These are phyloP conservation scores for Auricularia heimuer DNA, from an alignment of 768 basidiomycete species.

Conservation along the genomic window DNA sequence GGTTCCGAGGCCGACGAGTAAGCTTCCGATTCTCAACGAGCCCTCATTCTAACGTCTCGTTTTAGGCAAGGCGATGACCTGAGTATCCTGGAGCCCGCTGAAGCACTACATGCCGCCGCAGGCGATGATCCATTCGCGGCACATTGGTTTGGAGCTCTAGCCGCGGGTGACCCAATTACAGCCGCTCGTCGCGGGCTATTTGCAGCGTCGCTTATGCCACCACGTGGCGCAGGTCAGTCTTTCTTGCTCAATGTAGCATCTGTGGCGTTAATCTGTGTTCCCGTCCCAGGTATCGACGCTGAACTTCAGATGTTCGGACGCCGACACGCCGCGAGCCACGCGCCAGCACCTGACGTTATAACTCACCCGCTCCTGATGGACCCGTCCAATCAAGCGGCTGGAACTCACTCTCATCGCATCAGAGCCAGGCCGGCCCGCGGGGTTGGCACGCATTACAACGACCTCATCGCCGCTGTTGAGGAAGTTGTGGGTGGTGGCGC, in stretches of 20 bases:
- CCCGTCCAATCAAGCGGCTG: conserved; percentile 28
- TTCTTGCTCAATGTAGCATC: not conserved
- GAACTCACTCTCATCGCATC: conserved; percentile 47
- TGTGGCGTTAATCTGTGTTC: not conserved
- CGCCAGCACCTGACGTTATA: conserved; percentile 55
- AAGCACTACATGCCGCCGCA: conserved; percentile 23
- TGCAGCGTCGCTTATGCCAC: conserved; percentile 24
- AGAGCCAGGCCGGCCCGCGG: conserved; percentile 32
- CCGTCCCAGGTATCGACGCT: conserved; percentile 25
- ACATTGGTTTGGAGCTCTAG: conserved; percentile 40
- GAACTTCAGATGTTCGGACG: conserved; percentile 51
- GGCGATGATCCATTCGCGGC: conserved; percentile 24
- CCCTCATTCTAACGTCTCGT: not conserved
- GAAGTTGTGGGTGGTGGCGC: conserved; percentile 75
- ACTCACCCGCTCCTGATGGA: conserved; percentile 79
- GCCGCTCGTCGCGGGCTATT: conserved; percentile 31
- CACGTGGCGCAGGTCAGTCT: conserved; percentile 38
- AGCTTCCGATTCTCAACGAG: conserved; percentile 13
- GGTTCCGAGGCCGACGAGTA: conserved; percentile 61
- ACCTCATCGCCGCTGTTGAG: conserved; percentile 68
- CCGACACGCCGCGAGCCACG: conserved; percentile 39
- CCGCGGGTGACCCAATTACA: conserved; percentile 14
- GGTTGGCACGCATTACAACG: conserved; percentile 32
- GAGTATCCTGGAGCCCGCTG: conserved; percentile 27
- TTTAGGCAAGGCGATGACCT: conserved; percentile 33